These are phyloP conservation scores for Rhodotorula sp. DNA, from an alignment of 1,284 basidiomycete genomes.

Conservation along the genomic window DNA sequence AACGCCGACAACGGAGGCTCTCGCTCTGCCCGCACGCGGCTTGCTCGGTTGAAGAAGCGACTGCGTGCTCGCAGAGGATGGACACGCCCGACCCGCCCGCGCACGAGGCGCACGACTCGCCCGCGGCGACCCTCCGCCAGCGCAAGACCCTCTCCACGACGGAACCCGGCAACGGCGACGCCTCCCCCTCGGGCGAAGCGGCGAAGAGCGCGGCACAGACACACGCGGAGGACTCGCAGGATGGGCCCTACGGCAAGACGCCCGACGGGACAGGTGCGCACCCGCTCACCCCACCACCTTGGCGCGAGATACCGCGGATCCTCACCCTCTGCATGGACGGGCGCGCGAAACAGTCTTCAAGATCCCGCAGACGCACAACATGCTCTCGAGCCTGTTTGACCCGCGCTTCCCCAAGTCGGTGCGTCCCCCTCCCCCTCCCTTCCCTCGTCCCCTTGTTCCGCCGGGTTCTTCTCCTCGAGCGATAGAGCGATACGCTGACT, in stretches of 20 bases:
- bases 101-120: neutral
- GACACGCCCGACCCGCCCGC: neutral
- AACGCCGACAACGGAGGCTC: too few species aligned
- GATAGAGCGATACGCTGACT: neutral
- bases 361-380: conserved; percentile 93
- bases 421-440: neutral
- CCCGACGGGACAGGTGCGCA: conserved; percentile 73
- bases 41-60: neutral
- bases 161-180: neutral
- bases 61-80: neutral
- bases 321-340: neutral
- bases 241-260: conserved; percentile 77
- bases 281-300: neutral
- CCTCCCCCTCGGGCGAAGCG: neutral
- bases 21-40: neutral
- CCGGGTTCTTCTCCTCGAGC: too few species aligned
- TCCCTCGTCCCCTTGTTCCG: neutral
- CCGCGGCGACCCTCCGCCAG: neutral
- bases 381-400: conserved; percentile 85
- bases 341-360: conserved; percentile 68
- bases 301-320: neutral
- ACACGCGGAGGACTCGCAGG: neutral
- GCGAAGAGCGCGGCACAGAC: neutral
- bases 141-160: neutral
- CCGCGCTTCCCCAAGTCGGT: conserved; percentile 81